phyloP scores from a whole-genome alignment of 139 green algal genomes.

The Chlorokybus atmophyticus region DNA sequence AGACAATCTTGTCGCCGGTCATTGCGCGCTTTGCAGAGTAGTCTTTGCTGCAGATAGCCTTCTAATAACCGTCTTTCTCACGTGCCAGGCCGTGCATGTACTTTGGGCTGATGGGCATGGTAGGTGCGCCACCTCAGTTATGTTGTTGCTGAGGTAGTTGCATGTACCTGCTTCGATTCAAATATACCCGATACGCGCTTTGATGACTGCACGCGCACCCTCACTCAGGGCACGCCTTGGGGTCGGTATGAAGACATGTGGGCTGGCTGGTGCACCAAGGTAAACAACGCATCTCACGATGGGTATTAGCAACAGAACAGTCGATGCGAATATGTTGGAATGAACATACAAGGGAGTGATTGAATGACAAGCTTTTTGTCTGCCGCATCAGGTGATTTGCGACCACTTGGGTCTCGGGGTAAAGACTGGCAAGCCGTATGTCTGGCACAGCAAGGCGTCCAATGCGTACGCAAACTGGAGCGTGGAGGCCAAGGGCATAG shows the following conservation, averaged over 20 bases:
- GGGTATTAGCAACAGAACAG: too few species aligned
- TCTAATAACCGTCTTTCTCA: too few species aligned
- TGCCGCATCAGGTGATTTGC: constrained; percentile 15
- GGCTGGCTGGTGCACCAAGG: constrained; percentile 12
- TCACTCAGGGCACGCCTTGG: constrained; percentile 7
- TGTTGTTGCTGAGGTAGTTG: not conserved
- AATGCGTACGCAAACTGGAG: constrained; percentile 18
- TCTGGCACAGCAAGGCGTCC: constrained; percentile 19
- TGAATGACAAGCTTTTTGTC: too few species aligned
- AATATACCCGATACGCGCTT: not conserved
- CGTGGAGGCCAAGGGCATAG: constrained; percentile 15
- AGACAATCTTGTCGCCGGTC: too few species aligned
- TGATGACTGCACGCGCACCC: not conserved
- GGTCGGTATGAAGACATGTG: constrained; percentile 14
- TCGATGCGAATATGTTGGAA: too few species aligned
- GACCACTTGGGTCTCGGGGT: constrained; percentile 18
- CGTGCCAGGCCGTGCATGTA: not conserved
- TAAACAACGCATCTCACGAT: too few species aligned
- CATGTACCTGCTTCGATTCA: not conserved
- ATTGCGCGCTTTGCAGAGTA: too few species aligned
- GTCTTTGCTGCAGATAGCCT: too few species aligned
- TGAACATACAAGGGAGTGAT: too few species aligned
- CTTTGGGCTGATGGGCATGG: not conserved
- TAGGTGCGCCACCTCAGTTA: not conserved
- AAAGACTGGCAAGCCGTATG: constrained; percentile 18